phyloP scores from a whole-genome alignment of 2,329 filamentous ascomycete species.

The Colletotrichum sp. region DNA sequence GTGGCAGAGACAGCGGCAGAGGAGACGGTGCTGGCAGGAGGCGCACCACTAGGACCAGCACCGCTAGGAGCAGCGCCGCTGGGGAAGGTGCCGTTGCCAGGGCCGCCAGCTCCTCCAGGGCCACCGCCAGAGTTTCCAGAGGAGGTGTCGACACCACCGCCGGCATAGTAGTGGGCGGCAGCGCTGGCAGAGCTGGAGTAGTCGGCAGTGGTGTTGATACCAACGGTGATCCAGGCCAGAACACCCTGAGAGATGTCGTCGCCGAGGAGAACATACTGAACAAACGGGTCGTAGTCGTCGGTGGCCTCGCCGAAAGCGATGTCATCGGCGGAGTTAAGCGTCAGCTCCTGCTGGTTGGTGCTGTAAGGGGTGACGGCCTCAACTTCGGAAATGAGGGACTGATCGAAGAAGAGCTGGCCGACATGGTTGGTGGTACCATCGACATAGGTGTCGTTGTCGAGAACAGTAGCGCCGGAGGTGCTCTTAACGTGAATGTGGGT shows the following conservation, averaged over 20 bases:
- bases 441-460: neutral
- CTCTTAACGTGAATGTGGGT: conserved; percentile 47
- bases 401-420: neutral
- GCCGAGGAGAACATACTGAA: neutral
- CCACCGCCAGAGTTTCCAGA: neutral
- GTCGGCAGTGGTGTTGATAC: neutral
- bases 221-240: neutral
- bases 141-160: neutral
- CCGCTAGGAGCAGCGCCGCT: neutral
- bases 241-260: neutral
- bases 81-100: neutral
- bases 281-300: neutral
- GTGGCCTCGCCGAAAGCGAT: neutral
- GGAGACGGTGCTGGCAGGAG: neutral
- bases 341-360: conserved; percentile 48
- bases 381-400: conserved; percentile 33
- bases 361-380: conserved; percentile 51
- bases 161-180: neutral
- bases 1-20: neutral
- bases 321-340: conserved; percentile 17
- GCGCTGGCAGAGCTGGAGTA: neutral
- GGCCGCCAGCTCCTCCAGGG: neutral
- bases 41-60: neutral
- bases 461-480: conserved; percentile 2
- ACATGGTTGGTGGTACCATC: conserved; percentile 29